Conservation (phyloP, 495 filamentous ascomycete genomes). For the Pyrenula massariospora region DNA sequence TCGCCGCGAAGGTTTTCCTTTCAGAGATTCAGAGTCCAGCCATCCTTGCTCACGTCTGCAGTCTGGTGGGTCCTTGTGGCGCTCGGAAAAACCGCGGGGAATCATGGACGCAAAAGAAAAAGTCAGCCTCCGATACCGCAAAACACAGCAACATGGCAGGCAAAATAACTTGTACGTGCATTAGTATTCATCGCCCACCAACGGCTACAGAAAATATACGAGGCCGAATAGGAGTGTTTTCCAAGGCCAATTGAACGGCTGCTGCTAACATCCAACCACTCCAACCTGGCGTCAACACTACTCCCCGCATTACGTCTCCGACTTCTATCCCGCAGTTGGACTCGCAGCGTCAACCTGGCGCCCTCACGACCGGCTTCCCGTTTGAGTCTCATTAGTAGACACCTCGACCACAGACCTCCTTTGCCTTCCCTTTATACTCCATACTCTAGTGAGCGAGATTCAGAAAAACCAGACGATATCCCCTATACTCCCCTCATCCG, state of each 20-base stretch:
- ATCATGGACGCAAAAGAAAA: neutral
- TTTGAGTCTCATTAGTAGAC: conserved; percentile 69
- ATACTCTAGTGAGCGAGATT: conserved; percentile 52
- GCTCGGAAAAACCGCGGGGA: neutral
- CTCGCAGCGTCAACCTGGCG: conserved; percentile 39
- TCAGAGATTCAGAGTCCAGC: too few relatives aligned
- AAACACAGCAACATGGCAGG: too few relatives aligned
- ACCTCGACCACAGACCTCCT: conserved; percentile 53
- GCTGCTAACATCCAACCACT: too few relatives aligned
- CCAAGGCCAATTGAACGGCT: too few relatives aligned
- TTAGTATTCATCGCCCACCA: too few relatives aligned
- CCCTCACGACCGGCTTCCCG: conserved; percentile 49
- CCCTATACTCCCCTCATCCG: conserved; percentile 41
- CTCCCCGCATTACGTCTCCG: neutral
- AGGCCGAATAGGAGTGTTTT: too few relatives aligned
- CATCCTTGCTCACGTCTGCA: too few relatives aligned
- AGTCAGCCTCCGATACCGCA: neutral
- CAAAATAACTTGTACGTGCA: too few relatives aligned
- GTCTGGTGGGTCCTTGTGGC: too few relatives aligned
- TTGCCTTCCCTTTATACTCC: conserved; percentile 53
- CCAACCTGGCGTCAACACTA: neutral
- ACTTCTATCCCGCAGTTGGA: neutral
- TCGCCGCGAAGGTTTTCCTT: too few relatives aligned
- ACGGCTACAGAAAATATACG: too few relatives aligned
- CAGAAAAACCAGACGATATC: conserved; percentile 41